Conservation (phyloP, 495 filamentous ascomycete species). For the Xylaria bambusicola region DNA sequence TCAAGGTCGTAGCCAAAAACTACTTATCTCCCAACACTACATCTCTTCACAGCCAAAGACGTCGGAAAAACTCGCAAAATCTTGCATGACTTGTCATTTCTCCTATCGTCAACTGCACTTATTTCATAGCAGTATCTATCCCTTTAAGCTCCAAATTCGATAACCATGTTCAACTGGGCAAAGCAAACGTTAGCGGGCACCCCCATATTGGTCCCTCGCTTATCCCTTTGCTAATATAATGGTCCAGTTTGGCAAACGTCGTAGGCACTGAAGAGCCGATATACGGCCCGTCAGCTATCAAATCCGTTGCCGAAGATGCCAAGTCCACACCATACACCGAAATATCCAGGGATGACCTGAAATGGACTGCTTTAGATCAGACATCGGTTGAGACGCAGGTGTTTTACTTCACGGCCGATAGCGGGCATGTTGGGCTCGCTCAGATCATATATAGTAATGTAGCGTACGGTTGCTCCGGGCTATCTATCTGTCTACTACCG, state of each 20-base stretch:
- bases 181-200: slow-evolving; percentile 45
- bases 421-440: slow-evolving; percentile 71
- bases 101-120: neutral
- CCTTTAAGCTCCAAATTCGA: neutral
- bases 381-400: slow-evolving; percentile 95
- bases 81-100: neutral
- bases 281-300: slow-evolving; percentile 89
- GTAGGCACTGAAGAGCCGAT: slow-evolving; percentile 95
- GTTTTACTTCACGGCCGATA: slow-evolving; percentile 86
- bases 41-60: neutral
- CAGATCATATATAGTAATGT: slow-evolving; percentile 99
- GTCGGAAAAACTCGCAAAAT: no score
- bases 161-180: slow-evolving; percentile 52
- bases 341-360: slow-evolving; percentile 71
- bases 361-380: slow-evolving; percentile 77
- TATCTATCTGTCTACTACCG: slow-evolving; percentile 2
- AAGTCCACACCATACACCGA: slow-evolving; percentile 79
- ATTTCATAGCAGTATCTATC: neutral
- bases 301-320: slow-evolving; percentile 78
- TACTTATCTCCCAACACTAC: neutral
- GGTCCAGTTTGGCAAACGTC: slow-evolving; percentile 77
- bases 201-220: slow-evolving; percentile 14
- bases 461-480: slow-evolving; percentile 61
- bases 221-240: slow-evolving; percentile 21
- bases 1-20: no score